These are phyloP conservation scores for Sugiyamaella chiloensis DNA, from an alignment of 805 yeast species.

Conservation along the genomic window DNA sequence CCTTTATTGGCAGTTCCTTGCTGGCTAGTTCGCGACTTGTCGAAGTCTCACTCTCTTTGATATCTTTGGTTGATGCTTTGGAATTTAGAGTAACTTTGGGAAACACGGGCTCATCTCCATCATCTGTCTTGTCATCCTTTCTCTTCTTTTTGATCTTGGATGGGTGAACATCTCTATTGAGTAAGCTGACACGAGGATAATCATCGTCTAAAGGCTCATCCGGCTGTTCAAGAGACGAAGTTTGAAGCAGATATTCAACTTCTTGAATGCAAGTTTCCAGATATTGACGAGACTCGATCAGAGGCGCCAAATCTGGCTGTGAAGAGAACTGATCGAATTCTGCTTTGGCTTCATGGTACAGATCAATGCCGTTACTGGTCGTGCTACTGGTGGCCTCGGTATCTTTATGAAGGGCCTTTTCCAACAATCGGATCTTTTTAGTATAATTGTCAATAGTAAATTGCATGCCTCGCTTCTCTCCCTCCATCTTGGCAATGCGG, in stretches of 20 bases:
- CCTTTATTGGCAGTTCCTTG: neutral
- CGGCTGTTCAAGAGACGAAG: constrained; percentile 22
- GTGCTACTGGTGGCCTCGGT: too few relatives aligned
- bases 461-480: constrained; percentile 47
- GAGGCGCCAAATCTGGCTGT: constrained; percentile 24
- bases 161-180: constrained; percentile 14
- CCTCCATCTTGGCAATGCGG: constrained; percentile 49
- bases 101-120: neutral
- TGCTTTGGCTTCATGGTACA: constrained; percentile 4
- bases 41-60: neutral
- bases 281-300: constrained; percentile 30
- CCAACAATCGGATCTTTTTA: constrained; percentile 31
- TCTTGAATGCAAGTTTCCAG: constrained; percentile 36
- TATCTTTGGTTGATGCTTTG: neutral
- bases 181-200: constrained; percentile 5
- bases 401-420: constrained; percentile 23
- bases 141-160: constrained; percentile 8
- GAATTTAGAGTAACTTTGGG: neutral
- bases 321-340: too few relatives aligned
- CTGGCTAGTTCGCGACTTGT: neutral
- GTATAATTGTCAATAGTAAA: constrained; percentile 26
- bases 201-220: constrained; percentile 11
- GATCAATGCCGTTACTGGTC: too few relatives aligned
- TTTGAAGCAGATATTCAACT: constrained; percentile 32
- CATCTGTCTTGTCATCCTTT: neutral